Base-by-base conservation (phyloP, 345 rosid species). In the Linum lewisii region DNA sequence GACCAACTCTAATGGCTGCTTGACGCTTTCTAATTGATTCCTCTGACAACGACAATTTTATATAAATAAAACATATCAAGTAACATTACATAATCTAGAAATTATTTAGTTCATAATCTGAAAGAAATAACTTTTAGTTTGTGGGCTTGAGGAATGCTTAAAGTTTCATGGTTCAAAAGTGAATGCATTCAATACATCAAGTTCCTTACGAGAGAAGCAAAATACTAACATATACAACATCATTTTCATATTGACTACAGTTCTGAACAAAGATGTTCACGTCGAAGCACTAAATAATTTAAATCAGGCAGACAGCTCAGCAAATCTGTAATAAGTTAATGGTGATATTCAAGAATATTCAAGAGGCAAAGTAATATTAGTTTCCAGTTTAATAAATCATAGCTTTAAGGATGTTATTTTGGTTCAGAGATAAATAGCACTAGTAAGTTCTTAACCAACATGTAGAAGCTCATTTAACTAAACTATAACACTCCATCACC, bases 1-100 rank as follows among this genome's bases (percentile, higher is more conserved):
- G 58, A 37, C 59, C 72, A 56, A 70, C 77, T 60, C 75, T 79
- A 22, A 72, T 73, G 51, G 85, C 90, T 65, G 66, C 64, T 13
- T 88, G 73, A 81, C 14, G 54, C 18, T 11, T 42, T 42, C 13
- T 11, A 42, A 11, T 11, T 42, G 4, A 42, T 42, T 42, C 2
- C 47, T 42, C 47, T 42, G 47, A 42, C 47, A 42, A 42, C 13
- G 15, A 11, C 47, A 42, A 11, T 42, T 42, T 14, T 42, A 42
- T 42, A 9, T 42, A n/a, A 11, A 42, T 29, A 29, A 29, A 3
- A 29, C 34, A 4, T 29, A 29, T 29, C 47, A 11, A 42, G 47
- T 16, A 6, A 42, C 15, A 42, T 42, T 42, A 42, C 9, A 11
- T 42, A 4, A 8, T 29, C 14, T 42, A 16, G 15, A 42, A 42